Base-by-base conservation (phyloP, 2,329 filamentous ascomycete genomes). In the Talaromyces sp. region DNA sequence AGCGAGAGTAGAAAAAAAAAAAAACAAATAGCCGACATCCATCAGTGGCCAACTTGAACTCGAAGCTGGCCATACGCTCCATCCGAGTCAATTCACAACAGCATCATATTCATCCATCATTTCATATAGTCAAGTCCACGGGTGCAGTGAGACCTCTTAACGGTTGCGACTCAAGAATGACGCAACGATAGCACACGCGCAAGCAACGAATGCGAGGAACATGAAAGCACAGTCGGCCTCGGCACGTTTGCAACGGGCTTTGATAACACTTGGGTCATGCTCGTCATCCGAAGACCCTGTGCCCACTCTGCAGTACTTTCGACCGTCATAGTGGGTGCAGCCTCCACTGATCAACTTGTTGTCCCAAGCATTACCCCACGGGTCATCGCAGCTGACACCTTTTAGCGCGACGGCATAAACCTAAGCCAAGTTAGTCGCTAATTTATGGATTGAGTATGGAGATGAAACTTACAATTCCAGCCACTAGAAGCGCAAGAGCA, bases 141-240 rank as follows among this genome's bases (percentile, higher is more conserved):
- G 29, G 29, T 13, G 16, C 33, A 17, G 17, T 16, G 14, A 16
- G 14, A 20, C 24, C 14, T 5, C 16, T n/a, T 29, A 11, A 30
- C 30, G 52, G 19, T 47, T 46, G 4, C 51, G 48, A 16, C 41
- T 36, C 17, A 56, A n/a, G 19, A 47, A 55, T 35, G 51, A 51
- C 3, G 30, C 52, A 27, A 49, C 27, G 27, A 60, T 19, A 4
- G 46, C 53, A 17, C 20, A 58, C 7, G 59, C 5, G 24, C 55
- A 65, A 2, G 53, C 45, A 24, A 59, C 30, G 44, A 51, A 64
- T 8, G 35, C 50, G n/a, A 65, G 51, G 41, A 65, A 59, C 63
- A 65, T 65, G 30, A 65, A 67, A 5, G 58, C 58, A 19, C 45
- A 42, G 33, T 65, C 58, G 3, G 63, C 61, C 13, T 56, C 57